These are phyloP conservation scores for Leccinellum luteum DNA, from an alignment of 768 basidiomycete species.

Conservation along the genomic window DNA sequence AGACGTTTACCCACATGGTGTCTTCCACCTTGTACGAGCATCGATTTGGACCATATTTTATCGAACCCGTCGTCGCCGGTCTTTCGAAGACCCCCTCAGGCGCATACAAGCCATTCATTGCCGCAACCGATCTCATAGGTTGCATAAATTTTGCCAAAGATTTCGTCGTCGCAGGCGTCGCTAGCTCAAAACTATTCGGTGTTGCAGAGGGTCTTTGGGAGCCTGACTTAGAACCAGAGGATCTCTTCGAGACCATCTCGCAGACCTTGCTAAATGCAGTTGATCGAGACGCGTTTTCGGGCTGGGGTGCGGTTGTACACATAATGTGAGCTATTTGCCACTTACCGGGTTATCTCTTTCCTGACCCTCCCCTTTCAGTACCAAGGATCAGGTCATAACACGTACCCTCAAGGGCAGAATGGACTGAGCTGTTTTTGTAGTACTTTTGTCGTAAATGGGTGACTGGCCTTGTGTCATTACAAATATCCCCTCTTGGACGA, in stretches of 20 bases:
- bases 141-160: slow-evolving; percentile 94
- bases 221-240: slow-evolving; percentile 92
- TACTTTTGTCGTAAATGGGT: slow-evolving; percentile 20
- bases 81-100: slow-evolving; percentile 72
- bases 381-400: slow-evolving; percentile 73
- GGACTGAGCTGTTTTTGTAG: slow-evolving; percentile 54
- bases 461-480: background rate
- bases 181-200: slow-evolving; percentile 90
- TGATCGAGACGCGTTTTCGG: slow-evolving; percentile 94
- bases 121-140: slow-evolving; percentile 90
- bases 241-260: slow-evolving; percentile 97
- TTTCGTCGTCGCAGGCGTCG: slow-evolving; percentile 94
- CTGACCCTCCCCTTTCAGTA: slow-evolving; percentile 38
- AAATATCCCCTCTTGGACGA: background rate
- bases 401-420: slow-evolving; percentile 88
- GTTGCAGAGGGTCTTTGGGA: slow-evolving; percentile 99
- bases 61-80: slow-evolving; percentile 96
- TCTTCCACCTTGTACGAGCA: slow-evolving; percentile 94
- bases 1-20: slow-evolving; percentile 94
- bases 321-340: slow-evolving; percentile 67
- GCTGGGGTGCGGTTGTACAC: slow-evolving; percentile 96
- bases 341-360: slow-evolving; percentile 5
- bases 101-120: slow-evolving; percentile 86
- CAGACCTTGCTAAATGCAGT: slow-evolving; percentile 94
- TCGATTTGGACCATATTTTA: slow-evolving; percentile 94